Base-by-base conservation (phyloP, 805 yeast species). In the Wickerhamiella sergipiensis region DNA sequence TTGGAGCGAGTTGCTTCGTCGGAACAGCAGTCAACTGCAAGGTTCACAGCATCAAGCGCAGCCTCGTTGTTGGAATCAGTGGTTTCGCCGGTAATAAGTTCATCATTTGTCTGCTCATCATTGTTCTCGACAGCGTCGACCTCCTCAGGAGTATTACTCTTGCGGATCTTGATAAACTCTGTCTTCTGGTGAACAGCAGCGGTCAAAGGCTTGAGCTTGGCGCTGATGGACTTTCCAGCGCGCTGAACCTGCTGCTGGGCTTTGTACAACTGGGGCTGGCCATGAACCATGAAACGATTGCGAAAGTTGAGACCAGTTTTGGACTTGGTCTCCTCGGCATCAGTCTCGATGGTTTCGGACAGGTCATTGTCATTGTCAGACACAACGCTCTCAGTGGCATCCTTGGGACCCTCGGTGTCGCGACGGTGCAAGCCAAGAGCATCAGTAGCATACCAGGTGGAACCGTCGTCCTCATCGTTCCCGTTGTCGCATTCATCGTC, bases 401-500 rank as follows among this genome's bases (percentile, higher is more conserved):
- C 43, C 19, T n/a, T 19, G 15, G 6, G 4, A 19, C 2, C 21
- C 5, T 38, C 42, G 15, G 21, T 38, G 3, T 40, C 43, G n/a
- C 43, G 43, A 4, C 24, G 22, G 22, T 19, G 24, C 19, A 40
- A 7, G 24, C 24, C 43, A 10, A 7, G 3, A 5, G 8, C 8
- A 13, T 18, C 26, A 33, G 21, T n/a, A 6, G 36, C 23, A 10
- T 50, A 54, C 61, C 61, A 58, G 36, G 53, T 55, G 2, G 57
- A 52, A 22, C 61, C 59, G 17, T 56, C 59, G 45, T 58, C 61
- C n/a, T 29, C 31, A 39, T 57, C 59, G 39, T 57, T 57, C 1
- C 60, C 60, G 36, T 57, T 56, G 43, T 58, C 57, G 48, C 59
- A 56, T 26, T 57, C 58, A 2, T 55, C 57, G 12, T 51, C 51